phyloP scores from a whole-genome alignment of 441 rosid species.

The Eruca vesicaria region DNA sequence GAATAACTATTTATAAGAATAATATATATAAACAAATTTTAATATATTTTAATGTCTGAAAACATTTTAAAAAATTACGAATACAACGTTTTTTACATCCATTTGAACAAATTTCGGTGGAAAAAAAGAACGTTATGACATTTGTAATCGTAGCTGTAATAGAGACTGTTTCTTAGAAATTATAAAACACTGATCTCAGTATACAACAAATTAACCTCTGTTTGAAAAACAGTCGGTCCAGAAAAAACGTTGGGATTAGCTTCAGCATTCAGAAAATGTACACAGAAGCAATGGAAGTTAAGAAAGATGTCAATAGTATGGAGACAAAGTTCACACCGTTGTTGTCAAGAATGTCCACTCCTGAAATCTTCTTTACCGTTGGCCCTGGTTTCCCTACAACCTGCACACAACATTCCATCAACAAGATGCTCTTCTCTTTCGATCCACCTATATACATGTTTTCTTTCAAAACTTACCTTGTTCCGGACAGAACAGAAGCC shows the following conservation, averaged over 20 bases:
- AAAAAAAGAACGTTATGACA: not conserved
- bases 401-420: constrained; percentile 38
- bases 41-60: not conserved
- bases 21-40: not conserved
- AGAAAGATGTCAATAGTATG: constrained; percentile 53
- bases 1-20: not conserved
- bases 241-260: not conserved
- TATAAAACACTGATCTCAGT: not conserved
- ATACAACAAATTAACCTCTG: constrained; percentile 5
- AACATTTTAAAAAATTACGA: not conserved
- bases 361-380: constrained; percentile 84
- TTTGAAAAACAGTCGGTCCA: not conserved
- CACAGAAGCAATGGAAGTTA: constrained; percentile 54
- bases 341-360: constrained; percentile 82
- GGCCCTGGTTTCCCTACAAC: constrained; percentile 92
- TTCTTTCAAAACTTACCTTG: constrained; percentile 48
- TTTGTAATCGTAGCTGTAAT: not conserved
- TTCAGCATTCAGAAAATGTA: constrained; percentile 60
- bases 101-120: not conserved
- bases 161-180: not conserved
- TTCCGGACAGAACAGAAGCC: constrained; percentile 88
- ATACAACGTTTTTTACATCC: not conserved
- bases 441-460: not conserved
- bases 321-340: constrained; percentile 82
- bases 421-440: not conserved